A percentile compares a stretch with the other conserved stretches of the same genome.
Evolutionary conservation across 805 yeast species (phyloP).

Genomic region (Teunomyces aglyptinius): DNA sequence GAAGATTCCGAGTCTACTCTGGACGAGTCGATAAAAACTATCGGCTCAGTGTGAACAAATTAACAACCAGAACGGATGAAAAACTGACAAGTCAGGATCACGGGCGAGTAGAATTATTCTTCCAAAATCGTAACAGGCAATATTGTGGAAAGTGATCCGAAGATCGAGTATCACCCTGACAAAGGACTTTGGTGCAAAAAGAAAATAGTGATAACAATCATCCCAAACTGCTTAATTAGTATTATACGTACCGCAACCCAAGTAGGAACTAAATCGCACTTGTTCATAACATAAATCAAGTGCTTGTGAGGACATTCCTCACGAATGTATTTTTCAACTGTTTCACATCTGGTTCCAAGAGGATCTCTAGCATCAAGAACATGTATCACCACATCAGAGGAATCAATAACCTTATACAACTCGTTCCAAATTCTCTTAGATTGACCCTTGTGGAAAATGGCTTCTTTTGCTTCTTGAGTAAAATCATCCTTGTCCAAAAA

Average conservation of each 20-base stretch:
- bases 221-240: slow-evolving; percentile 3
- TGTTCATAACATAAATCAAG: slow-evolving; percentile 88
- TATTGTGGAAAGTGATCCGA: slow-evolving; percentile 33
- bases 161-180: slow-evolving; percentile 65
- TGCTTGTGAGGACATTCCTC: slow-evolving; percentile 97
- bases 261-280: slow-evolving; percentile 97
- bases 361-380: slow-evolving; percentile 98
- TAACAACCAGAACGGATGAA: slow-evolving; percentile 36
- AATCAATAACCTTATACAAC: slow-evolving; percentile 92
- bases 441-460: slow-evolving; percentile 94
- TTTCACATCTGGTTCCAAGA: slow-evolving; percentile 87
- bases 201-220: slow-evolving; percentile 8
- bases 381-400: slow-evolving; percentile 95
- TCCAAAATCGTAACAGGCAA: slow-evolving; percentile 98
- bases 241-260: slow-evolving; percentile 97
- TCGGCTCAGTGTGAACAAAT: slow-evolving; percentile 30
- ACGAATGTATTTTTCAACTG: slow-evolving; percentile 88
- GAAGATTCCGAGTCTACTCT: slow-evolving; percentile 58
- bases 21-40: slow-evolving; percentile 43
- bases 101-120: slow-evolving; percentile 66
- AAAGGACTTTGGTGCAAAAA: slow-evolving; percentile 69
- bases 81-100: slow-evolving; percentile 37
- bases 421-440: slow-evolving; percentile 99
- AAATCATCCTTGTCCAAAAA: slow-evolving; percentile 67
- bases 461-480: slow-evolving; percentile 90